Evolutionary conservation across 306 rosid genomes (phyloP).

Genomic region (Mimosa pudica): DNA sequence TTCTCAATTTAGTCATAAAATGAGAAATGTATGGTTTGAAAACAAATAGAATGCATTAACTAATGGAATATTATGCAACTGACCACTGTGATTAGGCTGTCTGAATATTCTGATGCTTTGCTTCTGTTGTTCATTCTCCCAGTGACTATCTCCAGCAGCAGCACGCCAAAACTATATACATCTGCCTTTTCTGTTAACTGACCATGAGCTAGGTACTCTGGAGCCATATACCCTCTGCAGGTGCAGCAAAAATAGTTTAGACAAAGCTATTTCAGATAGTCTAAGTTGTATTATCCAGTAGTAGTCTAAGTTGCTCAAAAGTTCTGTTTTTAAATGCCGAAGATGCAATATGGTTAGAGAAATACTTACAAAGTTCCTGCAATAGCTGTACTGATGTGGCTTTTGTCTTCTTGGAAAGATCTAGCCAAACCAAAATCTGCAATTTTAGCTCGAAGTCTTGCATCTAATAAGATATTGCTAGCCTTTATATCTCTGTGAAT

Average conservation of each 20-base stretch:
- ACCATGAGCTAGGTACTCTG: conserved; percentile 94
- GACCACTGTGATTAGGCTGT: conserved; percentile 71
- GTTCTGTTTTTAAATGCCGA: background rate
- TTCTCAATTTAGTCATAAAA: conserved; percentile 2
- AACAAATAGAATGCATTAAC: conserved; percentile 21
- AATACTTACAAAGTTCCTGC: conserved; percentile 86
- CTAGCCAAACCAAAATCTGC: conserved; percentile 98
- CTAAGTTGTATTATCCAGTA: background rate
- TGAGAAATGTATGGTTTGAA: conserved; percentile 20
- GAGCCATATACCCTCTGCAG: conserved; percentile 92
- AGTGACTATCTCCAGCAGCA: conserved; percentile 69
- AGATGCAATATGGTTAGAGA: background rate
- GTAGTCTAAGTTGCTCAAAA: background rate
- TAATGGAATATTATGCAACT: conserved; percentile 33
- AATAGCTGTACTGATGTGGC: conserved; percentile 92
- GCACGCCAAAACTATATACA: conserved; percentile 83
- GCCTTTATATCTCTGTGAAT: conserved; percentile 95
- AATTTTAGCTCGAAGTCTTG: conserved; percentile 76
- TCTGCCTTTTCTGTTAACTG: conserved; percentile 90
- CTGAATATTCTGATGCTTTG: conserved; percentile 68
- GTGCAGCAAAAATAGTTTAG: conserved; percentile 9
- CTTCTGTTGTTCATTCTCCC: conserved; percentile 78
- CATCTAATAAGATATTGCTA: conserved; percentile 83
- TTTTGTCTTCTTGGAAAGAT: conserved; percentile 81
- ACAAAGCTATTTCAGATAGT: background rate